Conservation (phyloP, 768 basidiomycete genomes). For the Lanmaoa rubissima region DNA sequence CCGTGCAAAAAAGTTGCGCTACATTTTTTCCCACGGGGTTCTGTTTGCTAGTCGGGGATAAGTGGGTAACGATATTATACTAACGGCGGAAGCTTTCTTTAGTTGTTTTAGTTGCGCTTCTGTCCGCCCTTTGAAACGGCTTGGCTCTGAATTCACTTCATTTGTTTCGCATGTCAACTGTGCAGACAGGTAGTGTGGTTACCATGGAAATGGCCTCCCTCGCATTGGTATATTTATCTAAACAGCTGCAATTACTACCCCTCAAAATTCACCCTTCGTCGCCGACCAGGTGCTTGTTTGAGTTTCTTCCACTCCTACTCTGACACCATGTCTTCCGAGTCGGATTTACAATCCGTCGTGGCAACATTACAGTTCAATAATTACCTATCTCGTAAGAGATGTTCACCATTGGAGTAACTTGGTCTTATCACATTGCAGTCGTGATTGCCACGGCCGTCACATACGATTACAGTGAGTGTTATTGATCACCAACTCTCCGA, state of each 20-base stretch:
- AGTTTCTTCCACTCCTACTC: too few relatives aligned
- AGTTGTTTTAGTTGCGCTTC: too few relatives aligned
- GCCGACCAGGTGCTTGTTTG: not conserved
- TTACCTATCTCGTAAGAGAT: conserved; percentile 8
- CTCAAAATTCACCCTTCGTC: not conserved
- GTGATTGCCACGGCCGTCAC: conserved; percentile 1
- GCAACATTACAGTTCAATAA: conserved; percentile 8
- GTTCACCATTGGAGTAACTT: not conserved
- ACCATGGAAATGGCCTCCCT: not conserved
- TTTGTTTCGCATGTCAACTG: too few relatives aligned
- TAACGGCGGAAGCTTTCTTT: too few relatives aligned
- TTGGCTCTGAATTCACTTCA: too few relatives aligned
- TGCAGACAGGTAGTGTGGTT: not conserved
- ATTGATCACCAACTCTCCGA: not conserved
- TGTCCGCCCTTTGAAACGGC: too few relatives aligned
- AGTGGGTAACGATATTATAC: too few relatives aligned
- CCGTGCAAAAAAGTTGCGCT: too few relatives aligned
- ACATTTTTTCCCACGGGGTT: too few relatives aligned
- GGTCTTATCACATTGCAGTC: conserved; percentile 13
- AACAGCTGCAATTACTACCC: not conserved
- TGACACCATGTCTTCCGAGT: conserved; percentile 10
- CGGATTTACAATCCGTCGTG: conserved; percentile 3
- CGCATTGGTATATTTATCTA: not conserved
- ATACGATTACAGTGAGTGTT: conserved; percentile 23
- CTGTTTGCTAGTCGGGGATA: too few relatives aligned